Base-by-base conservation (phyloP, 2,329 filamentous ascomycete species). In the Colletotrichum cuscutae region DNA sequence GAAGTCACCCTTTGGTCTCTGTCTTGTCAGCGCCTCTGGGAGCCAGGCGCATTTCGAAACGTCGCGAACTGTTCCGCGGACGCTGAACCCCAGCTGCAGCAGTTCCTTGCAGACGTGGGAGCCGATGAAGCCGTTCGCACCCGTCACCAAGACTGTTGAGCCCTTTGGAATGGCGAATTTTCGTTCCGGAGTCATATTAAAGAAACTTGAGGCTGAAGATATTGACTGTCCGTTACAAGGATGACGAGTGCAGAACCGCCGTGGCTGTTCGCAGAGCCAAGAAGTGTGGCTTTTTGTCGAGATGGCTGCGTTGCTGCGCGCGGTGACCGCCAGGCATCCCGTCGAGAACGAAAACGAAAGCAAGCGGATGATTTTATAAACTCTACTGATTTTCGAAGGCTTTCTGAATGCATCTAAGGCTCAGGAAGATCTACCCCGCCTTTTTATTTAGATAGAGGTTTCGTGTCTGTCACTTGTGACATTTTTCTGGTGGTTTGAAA, bases 111-210 rank as follows among this genome's bases (percentile, higher is more conserved):
- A 77, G 63, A 82, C 81, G 73, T 85, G 82, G 53, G 82, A 80
- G 12, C 80, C 84, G 49, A 85, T 82, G 74, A 84, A 84, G 72
- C 84, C 84, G 73, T 85, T 86, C 70, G 80, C 81, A 26, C 84
- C 84, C 3, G 84, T 85, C 46, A 85, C 82, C 24, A 82, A 79
- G 28, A 85, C 76, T 8, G 58, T 68, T 6, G 68, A 63, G 54
- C 68, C 68, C 37, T 37, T 30, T 5, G 68, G 53, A 46, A 72
- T 72, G 24, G 65, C 70, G 52, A 59, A 69, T 15, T 56, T 63
- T 42, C 24, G 42, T 35, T 72, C 70, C 59, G 65, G 62, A 35
- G 68, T 56, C 70, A 72, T 68, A 26, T 69, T 60, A 42, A 42
- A n/a, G 53, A 26, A n/a, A 54, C 37, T 59, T n/a, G 26, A n/a